phyloP scores from a whole-genome alignment of 192 early-diverging fungal genomes.

The Dimargaris xerosporica region DNA sequence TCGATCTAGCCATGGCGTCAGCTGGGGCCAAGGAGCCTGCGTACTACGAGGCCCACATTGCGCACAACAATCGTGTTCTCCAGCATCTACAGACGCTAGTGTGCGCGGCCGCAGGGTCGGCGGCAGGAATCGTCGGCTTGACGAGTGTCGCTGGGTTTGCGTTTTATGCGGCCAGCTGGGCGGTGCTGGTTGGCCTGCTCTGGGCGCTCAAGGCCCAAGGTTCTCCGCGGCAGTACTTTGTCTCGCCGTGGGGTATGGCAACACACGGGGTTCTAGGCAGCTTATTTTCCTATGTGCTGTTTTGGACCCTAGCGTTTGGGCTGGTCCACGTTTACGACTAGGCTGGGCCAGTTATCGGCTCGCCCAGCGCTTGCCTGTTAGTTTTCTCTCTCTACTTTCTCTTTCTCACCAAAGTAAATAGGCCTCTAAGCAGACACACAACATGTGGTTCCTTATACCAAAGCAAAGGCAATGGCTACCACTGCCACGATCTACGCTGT shows the following conservation, averaged over 20 bases:
- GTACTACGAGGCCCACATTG: constrained; percentile 32
- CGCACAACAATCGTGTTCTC: constrained; percentile 26
- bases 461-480: no score
- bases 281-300: constrained; percentile 52
- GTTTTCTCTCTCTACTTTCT: no score
- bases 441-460: no score
- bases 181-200: constrained; percentile 41
- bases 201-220: constrained; percentile 40
- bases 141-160: constrained; percentile 70
- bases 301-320: constrained; percentile 64
- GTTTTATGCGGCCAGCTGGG: constrained; percentile 59
- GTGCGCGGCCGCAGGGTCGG: constrained; percentile 47
- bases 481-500: no score
- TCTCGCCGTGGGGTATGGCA: constrained; percentile 27
- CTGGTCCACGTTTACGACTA: constrained; percentile 67
- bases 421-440: no score
- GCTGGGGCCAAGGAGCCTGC: not conserved
- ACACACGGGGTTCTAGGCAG: constrained; percentile 41
- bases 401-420: no score
- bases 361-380: no score
- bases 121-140: constrained; percentile 79
- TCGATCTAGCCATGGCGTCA: no score
- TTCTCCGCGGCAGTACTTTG: constrained; percentile 42
- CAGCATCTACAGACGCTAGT: constrained; percentile 31
- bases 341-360: not conserved